Base-by-base conservation (phyloP, 2,329 filamentous ascomycete species). In the Hansfordia pulvinata region DNA sequence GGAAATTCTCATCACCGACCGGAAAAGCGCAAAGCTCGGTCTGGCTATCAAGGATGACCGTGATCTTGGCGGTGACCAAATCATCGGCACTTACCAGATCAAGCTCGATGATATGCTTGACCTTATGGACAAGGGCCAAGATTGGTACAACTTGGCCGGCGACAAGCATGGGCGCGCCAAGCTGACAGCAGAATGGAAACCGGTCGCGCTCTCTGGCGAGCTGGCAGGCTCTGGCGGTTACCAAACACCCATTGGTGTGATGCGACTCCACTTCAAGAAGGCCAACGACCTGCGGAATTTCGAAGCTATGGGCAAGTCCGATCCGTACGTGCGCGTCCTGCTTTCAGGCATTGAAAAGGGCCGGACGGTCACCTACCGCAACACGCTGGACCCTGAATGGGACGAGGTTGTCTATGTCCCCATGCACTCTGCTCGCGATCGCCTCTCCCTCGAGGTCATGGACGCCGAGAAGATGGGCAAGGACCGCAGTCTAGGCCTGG, bases 401-500 rank as follows among this genome's bases (percentile, higher is more conserved):
- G 85, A 98, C 43, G 90, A 98, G 53, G 76, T 98, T 14, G 69
- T 94, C 13, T 98, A 98, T 46, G 68, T 98, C 1, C 88, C 92
- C 2, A 69, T 98, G 30, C 88, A 94, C 49, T 85, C 77, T 6
- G 43, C 69, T 10, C 77, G 83, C 17, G 90, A 98, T 49, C 84
- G 80, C 44, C 61, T 98, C 17, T 74, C 76, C 1, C 57, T 98
- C 11, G 90, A 98, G 51, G 85, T 96, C 37, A 93, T 98, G 88
- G 90, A 98, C 42, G 75, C 90, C 34, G 90, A 98, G 54, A 86
- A 76, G 40, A 66, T 96, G 44, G 83, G 83, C 42, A 90, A 85
- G 48, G 90, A 98, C 50, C 78, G 90, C 30, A 80, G 80, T 21
- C 66, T 98, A 18, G 90, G 90, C 27, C 64, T 79, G 29, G 57